Evolutionary conservation across 805 yeast genomes (phyloP), one percentile per base, ranked within the genome.

Genomic region (Candida morakotiae): DNA sequence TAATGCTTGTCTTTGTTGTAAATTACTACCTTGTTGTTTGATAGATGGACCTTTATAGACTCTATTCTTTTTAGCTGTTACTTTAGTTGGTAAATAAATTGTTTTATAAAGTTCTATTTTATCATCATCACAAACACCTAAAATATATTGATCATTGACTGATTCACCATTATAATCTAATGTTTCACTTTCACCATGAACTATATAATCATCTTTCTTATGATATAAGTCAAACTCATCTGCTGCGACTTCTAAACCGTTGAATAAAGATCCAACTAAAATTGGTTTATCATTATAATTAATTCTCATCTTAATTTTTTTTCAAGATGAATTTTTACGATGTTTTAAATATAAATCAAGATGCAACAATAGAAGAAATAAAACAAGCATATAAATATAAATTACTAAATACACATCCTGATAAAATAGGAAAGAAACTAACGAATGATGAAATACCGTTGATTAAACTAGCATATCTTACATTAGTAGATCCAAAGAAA

Each of bases 61-160:
- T 49, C 80, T 75, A 48, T 72, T 74, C 2, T 78, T 66, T 53
- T 78, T 77, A 13, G 93, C 76, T 1, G 80, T 70, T 28, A 84
- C 83, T 40, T 69, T 71, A 7, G 86, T 71, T 7, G 73, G 62
- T n/a, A 85, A 55, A 32, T 85, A 64, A 11, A 91, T 84, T 3
- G 76, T 53, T 42, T 74, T 77, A 52, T 73, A 74, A 19, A 91
- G 64, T 45, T 86, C 83, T 9, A 88, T 66, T 30, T 72, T 70
- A n/a, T 62, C 59, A 2, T 86, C 80, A 55, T 89, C 94, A 52
- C 79, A 86, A 4, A 87, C 69, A 2, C 91, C 97, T 37, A 91
- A 67, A 34, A 83, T 75, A 60, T 87, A 89, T 17, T 69, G 62
- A 5, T 52, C 53, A 9, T 45, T 55, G 8, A 45, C 49, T 15